A percentile compares a stretch with the other conserved stretches of the same genome.
phyloP scores from a whole-genome alignment of 176 grass and related monocot species.

The Aegilops bicornis region DNA sequence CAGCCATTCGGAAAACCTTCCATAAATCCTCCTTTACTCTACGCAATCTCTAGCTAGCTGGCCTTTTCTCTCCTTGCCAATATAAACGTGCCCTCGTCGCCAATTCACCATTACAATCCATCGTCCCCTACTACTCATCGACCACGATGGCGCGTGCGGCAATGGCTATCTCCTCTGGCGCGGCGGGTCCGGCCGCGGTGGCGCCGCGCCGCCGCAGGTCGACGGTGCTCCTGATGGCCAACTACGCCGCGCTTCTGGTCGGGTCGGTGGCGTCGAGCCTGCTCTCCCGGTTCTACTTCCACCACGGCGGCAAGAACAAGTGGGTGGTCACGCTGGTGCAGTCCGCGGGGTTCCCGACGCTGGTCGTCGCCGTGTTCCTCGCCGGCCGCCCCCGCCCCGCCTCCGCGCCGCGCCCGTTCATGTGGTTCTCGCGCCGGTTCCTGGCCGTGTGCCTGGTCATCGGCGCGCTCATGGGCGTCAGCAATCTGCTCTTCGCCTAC shows the following conservation, averaged over 20 bases:
- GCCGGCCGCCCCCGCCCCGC: conserved; percentile 29
- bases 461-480: conserved; percentile 76
- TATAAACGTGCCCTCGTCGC: neutral
- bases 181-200: neutral
- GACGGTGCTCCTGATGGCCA: conserved; percentile 41
- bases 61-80: no score
- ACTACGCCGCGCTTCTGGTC: conserved; percentile 60
- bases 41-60: neutral
- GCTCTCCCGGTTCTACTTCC: conserved; percentile 86
- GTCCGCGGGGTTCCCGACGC: conserved; percentile 71
- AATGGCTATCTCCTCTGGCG: neutral
- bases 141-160: neutral
- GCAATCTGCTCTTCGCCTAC: conserved; percentile 78
- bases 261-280: conserved; percentile 71
- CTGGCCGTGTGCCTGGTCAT: conserved; percentile 48
- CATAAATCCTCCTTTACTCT: neutral
- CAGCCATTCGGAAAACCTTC: neutral
- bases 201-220: neutral
- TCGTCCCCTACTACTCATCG: neutral
- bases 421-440: conserved; percentile 47
- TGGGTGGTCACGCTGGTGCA: conserved; percentile 90
- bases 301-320: conserved; percentile 57
- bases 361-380: conserved; percentile 52
- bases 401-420: conserved; percentile 33
- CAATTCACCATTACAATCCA: neutral